Conservation (phyloP, 192 early-diverging fungal genomes). For the Funneliformis mosseae region DNA sequence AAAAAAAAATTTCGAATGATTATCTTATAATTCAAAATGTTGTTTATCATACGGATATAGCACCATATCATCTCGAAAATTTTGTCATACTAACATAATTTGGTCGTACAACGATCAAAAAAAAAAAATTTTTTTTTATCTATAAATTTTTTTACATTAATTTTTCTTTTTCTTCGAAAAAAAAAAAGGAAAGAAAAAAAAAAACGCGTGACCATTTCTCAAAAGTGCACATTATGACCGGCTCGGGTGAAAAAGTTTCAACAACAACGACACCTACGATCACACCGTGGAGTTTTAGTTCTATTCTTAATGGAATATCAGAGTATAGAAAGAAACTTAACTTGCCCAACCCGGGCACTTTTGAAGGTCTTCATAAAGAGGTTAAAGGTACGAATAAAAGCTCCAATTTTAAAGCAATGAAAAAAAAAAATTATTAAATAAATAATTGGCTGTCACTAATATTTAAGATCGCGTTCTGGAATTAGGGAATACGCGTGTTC, state of each 20-base stretch:
- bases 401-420: not conserved
- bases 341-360: constrained; percentile 80
- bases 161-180: too few relatives aligned
- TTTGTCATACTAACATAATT: too few relatives aligned
- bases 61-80: too few relatives aligned
- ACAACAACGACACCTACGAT: not conserved
- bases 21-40: too few relatives aligned
- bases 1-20: too few relatives aligned
- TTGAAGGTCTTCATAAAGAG: constrained; percentile 82
- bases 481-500: constrained; percentile 3
- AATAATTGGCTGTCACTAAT: not conserved
- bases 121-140: too few relatives aligned
- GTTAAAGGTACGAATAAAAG: constrained; percentile 62
- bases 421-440: not conserved
- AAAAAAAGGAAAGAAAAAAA: not conserved
- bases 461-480: not conserved
- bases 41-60: too few relatives aligned
- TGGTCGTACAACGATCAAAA: too few relatives aligned
- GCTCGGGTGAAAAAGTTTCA: constrained; percentile 27
- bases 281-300: constrained; percentile 16
- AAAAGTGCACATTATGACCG: constrained; percentile 18
- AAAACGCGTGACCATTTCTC: constrained; percentile 13
- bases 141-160: too few relatives aligned
- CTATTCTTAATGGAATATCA: constrained; percentile 21
- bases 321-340: constrained; percentile 51